phyloP scores from a whole-genome alignment of 2,329 filamentous ascomycete genomes.

The Claviceps sp. region DNA sequence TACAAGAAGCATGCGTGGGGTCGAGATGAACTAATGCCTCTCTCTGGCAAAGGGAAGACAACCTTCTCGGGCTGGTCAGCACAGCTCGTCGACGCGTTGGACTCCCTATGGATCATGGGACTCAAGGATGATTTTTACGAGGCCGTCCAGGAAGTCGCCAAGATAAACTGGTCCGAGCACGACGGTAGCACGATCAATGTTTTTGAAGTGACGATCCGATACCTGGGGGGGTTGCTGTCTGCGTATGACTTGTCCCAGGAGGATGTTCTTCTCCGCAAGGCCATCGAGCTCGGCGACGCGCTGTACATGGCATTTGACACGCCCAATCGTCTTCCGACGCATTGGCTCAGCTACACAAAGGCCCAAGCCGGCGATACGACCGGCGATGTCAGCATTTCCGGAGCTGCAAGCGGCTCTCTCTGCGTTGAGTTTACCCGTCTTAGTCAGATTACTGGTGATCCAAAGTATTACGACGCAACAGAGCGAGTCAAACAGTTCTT shows the following conservation, averaged over 20 bases:
- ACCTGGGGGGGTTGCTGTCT: slow-evolving; percentile 37
- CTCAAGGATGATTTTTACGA: slow-evolving; percentile 40
- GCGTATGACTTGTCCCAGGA: slow-evolving; percentile 39
- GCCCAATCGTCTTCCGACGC: slow-evolving; percentile 36
- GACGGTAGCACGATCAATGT: slow-evolving; percentile 32
- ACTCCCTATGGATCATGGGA: slow-evolving; percentile 47
- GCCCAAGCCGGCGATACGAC: slow-evolving; percentile 25
- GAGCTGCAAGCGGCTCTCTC: slow-evolving; percentile 47
- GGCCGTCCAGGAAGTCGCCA: slow-evolving; percentile 32
- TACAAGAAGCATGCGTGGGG: slow-evolving; percentile 43
- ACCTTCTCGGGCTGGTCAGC: slow-evolving; percentile 42
- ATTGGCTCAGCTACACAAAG: slow-evolving; percentile 29
- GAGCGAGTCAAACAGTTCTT: slow-evolving; percentile 60
- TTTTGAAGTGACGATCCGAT: slow-evolving; percentile 51
- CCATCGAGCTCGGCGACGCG: slow-evolving; percentile 38
- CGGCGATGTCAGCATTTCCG: slow-evolving; percentile 24
- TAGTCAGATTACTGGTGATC: slow-evolving; percentile 56
- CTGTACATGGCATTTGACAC: slow-evolving; percentile 41
- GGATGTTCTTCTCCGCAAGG: slow-evolving; percentile 33
- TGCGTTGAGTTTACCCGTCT: slow-evolving; percentile 64
- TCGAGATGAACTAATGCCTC: slow-evolving; percentile 41
- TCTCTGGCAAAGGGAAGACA: slow-evolving; percentile 31
- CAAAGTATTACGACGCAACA: slow-evolving; percentile 64
- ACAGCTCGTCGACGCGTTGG: slow-evolving; percentile 45
- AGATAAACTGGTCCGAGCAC: slow-evolving; percentile 42